phyloP scores from a whole-genome alignment of 768 basidiomycete species.

The Rhodotorula sphaerocarpa region DNA sequence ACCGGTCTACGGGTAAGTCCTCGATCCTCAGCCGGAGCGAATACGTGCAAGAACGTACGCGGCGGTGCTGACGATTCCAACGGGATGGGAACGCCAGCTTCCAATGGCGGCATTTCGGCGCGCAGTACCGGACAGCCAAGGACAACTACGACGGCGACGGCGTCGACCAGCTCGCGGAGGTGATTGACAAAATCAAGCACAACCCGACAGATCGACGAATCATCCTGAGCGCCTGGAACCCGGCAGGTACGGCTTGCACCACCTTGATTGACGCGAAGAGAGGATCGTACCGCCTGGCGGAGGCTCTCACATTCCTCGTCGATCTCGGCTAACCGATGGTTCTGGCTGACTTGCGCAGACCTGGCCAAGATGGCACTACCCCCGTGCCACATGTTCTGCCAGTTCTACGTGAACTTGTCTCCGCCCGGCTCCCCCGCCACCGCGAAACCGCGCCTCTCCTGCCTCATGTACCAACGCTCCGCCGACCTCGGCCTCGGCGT shows the following conservation, averaged over 20 bases:
- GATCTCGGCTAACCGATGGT: background rate
- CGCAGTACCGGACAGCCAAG: conserved; percentile 43
- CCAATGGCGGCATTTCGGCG: conserved; percentile 41
- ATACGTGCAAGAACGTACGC: too few species aligned
- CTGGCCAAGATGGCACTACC: conserved; percentile 91
- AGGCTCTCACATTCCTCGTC: too few species aligned
- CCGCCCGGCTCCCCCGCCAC: conserved; percentile 45
- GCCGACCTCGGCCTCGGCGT: conserved; percentile 95
- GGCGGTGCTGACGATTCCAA: too few species aligned
- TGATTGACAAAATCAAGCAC: conserved; percentile 82
- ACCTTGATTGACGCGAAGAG: background rate
- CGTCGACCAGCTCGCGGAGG: conserved; percentile 83
- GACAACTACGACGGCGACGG: conserved; percentile 43
- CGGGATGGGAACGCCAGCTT: conserved; percentile 27
- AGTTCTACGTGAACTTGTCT: conserved; percentile 94
- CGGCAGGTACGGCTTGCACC: conserved; percentile 62
- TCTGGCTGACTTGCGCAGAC: conserved; percentile 50
- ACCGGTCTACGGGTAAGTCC: conserved; percentile 88
- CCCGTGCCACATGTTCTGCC: conserved; percentile 97
- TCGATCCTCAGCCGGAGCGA: too few species aligned
- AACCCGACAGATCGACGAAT: conserved; percentile 90
- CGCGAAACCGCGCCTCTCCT: conserved; percentile 65
- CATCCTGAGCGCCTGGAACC: conserved; percentile 95
- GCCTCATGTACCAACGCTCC: conserved; percentile 95
- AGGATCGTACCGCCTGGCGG: background rate